phyloP scores from a whole-genome alignment of 1,284 basidiomycete species.

The Chalciporus piperatoides region DNA sequence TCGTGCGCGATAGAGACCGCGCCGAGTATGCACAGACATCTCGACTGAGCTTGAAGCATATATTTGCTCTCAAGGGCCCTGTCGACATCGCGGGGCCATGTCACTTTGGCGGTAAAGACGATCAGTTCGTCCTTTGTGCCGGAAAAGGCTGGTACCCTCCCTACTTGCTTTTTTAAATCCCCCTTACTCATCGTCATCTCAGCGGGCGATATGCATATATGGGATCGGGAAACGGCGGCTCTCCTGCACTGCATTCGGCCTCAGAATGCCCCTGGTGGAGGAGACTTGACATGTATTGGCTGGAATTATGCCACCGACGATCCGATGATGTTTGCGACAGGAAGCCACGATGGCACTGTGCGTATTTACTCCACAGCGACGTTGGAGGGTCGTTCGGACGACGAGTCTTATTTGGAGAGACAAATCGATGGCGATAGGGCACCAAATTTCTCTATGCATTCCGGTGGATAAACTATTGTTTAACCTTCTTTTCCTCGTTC shows the following conservation, averaged over 20 bases:
- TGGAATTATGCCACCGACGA: slow-evolving; percentile 68
- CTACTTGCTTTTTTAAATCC: slow-evolving; percentile 4
- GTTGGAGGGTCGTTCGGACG: slow-evolving; percentile 21
- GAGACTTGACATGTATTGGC: slow-evolving; percentile 71
- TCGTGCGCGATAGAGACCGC: slow-evolving; percentile 49
- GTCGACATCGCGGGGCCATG: slow-evolving; percentile 77
- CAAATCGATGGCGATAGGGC: slow-evolving; percentile 26
- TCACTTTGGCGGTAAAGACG: slow-evolving; percentile 74
- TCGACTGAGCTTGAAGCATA: slow-evolving; percentile 58
- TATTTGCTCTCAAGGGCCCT: slow-evolving; percentile 62
- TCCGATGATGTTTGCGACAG: slow-evolving; percentile 76
- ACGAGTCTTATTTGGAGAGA: slow-evolving; percentile 27
- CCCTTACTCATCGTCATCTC: slow-evolving; percentile 9
- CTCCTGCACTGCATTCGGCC: slow-evolving; percentile 63
- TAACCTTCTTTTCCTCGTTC: slow-evolving; percentile 3
- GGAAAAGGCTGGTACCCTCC: slow-evolving; percentile 52
- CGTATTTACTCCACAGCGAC: slow-evolving; percentile 58
- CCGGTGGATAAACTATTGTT: slow-evolving; percentile 23
- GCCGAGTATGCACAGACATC: slow-evolving; percentile 37
- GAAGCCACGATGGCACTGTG: slow-evolving; percentile 70
- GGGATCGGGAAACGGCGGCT: slow-evolving; percentile 73
- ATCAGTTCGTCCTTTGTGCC: slow-evolving; percentile 72
- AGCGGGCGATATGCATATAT: slow-evolving; percentile 81
- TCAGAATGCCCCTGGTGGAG: slow-evolving; percentile 40
- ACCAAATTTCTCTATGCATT: slow-evolving; percentile 29